phyloP scores from a whole-genome alignment of 192 early-diverging fungal genomes.

The Coemansia sp. region DNA sequence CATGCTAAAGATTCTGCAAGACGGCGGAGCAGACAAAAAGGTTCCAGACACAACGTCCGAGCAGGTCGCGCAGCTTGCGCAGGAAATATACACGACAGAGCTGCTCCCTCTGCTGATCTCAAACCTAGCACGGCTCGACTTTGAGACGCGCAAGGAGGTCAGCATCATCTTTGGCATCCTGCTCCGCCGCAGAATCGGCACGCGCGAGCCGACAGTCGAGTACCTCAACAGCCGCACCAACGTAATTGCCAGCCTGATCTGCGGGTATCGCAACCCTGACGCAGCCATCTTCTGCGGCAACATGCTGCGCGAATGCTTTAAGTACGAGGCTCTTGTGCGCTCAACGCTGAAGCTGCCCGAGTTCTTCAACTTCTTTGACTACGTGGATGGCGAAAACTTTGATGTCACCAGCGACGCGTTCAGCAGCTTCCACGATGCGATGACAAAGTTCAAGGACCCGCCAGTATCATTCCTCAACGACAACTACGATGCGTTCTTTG shows the following conservation, averaged over 20 bases:
- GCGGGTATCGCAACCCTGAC: conserved; percentile 94
- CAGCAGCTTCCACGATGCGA: conserved; percentile 95
- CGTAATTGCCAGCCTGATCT: conserved; percentile 78
- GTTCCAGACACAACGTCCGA: conserved; percentile 67
- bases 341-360: conserved; percentile 78
- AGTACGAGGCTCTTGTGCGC: conserved; percentile 89
- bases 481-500: conserved; percentile 82
- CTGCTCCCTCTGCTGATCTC: conserved; percentile 82
- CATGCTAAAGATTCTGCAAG: conserved; percentile 94
- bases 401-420: conserved; percentile 99
- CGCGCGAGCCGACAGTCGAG: conserved; percentile 94
- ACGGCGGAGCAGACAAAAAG: conserved; percentile 80
- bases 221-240: conserved; percentile 84
- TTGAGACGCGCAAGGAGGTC: conserved; percentile 92
- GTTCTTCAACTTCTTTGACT: conserved; percentile 94
- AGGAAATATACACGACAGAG: conserved; percentile 93
- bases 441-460: conserved; percentile 92
- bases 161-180: conserved; percentile 97
- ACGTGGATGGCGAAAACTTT: conserved; percentile 96
- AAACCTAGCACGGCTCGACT: conserved; percentile 93
- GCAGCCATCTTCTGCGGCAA: conserved; percentile 97
- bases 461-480: conserved; percentile 85
- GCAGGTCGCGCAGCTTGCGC: conserved; percentile 88
- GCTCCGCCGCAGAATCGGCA: conserved; percentile 89
- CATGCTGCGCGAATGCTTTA: conserved; percentile 94